Base-by-base conservation (phyloP, 2,329 filamentous ascomycete species). In the Colletotrichum falcatum region DNA sequence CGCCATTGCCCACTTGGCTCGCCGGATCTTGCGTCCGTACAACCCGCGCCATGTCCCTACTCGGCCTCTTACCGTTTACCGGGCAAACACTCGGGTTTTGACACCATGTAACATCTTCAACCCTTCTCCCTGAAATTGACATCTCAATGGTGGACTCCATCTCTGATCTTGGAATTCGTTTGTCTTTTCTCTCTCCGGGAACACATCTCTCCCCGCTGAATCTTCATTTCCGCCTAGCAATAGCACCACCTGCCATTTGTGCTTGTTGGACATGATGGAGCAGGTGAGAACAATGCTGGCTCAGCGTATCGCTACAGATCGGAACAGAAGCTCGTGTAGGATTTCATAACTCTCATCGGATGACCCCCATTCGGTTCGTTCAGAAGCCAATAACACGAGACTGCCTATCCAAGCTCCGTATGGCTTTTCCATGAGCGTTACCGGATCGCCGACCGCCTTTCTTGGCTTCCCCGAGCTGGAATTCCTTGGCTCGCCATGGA, bases 21-120 rank as follows among this genome's bases (percentile, higher is more conserved):
- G 46, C 44, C 58, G 28, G 14, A 67, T 48, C 30, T 71, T 71
- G 63, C 68, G 64, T 63, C 68, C 68, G 64, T 68, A 71, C 51
- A 68, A 16, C 53, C n/a, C 53, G 33, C 58, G n/a, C 35, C 33
- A 26, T 20, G 7, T 6, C 20, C 26, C 16, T 26, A 33, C 20
- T 61, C n/a, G 12, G 11, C 26, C 28, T 44, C 26, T 46, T 28
- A 28, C 67, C 58, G 67, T 67, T 51, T 67, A 18, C 67, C 61
- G 56, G 53, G 44, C 58, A 16, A 53, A 33, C 28, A 62, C 26
- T 59, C 58, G 26, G 64, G 63, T 63, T 16, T 46, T 20, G 48
- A 33, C n/a, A 53, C 58, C 68, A 68, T 59, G 68, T 68, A 59
- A 58, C 67, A 63, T 59, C 46, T 48, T 46, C 67, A 71, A 68